Evolutionary conservation across 176 grass and related monocot genomes (phyloP).

Genomic region (Thinopyrum elongatum): DNA sequence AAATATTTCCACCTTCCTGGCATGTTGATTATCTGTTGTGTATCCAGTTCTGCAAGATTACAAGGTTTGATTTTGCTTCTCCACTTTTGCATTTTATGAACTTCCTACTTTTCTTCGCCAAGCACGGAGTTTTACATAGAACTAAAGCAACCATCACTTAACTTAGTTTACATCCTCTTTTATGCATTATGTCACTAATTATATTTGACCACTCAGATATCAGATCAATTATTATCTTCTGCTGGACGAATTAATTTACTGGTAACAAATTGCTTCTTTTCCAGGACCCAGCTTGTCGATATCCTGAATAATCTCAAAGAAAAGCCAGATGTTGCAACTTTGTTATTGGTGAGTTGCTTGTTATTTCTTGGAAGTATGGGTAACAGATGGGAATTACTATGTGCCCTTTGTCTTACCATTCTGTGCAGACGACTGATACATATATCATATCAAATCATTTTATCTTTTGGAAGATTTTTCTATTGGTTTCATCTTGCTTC

Average conservation of each 20-base stretch:
- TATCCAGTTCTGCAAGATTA: slow-evolving; percentile 99
- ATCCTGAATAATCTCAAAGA: slow-evolving; percentile 96
- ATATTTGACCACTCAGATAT: slow-evolving; percentile 10
- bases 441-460: background rate
- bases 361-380: slow-evolving; percentile 23
- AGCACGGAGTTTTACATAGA: slow-evolving; percentile 1
- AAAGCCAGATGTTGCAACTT: slow-evolving; percentile 96
- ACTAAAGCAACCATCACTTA: background rate
- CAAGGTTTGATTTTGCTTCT: slow-evolving; percentile 62
- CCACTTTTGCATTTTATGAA: slow-evolving; percentile 18
- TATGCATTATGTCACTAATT: slow-evolving; percentile 4
- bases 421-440: slow-evolving; percentile 1
- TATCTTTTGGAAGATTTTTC: background rate
- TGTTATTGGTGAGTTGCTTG: slow-evolving; percentile 73
- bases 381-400: slow-evolving; percentile 24
- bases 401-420: slow-evolving; percentile 19
- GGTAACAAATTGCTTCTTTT: slow-evolving; percentile 39
- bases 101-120: background rate
- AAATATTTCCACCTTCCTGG: slow-evolving; percentile 95
- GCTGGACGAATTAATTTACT: background rate
- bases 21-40: slow-evolving; percentile 97
- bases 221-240: slow-evolving; percentile 1
- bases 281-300: slow-evolving; percentile 89
- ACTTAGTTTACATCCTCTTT: slow-evolving; percentile 25
- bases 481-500: background rate